Conservation (phyloP, 1,284 basidiomycete genomes). For the Sanghuangporus sanghuang region DNA sequence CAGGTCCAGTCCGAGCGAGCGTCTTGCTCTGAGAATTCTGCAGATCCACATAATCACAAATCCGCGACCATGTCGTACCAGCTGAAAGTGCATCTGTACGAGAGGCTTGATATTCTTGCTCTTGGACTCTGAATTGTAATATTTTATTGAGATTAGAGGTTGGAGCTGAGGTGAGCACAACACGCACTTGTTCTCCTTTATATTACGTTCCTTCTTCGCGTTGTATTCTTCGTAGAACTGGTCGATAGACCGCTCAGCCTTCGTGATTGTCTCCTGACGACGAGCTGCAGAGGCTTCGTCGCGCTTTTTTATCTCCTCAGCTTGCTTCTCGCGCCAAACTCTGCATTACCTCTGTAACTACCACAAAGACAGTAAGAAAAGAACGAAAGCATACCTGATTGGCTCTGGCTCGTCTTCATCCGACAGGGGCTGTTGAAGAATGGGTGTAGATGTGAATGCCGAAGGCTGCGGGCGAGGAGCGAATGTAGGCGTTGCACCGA, state of each 20-base stretch:
- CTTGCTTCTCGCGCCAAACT: conserved; percentile 86
- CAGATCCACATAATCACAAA: conserved; percentile 82
- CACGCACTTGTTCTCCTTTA: conserved; percentile 92
- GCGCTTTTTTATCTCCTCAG: conserved; percentile 75
- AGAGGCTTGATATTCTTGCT: conserved; percentile 74
- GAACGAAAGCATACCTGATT: conserved; percentile 56
- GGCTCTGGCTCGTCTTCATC: conserved; percentile 86
- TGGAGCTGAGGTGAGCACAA: neutral
- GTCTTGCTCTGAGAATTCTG: conserved; percentile 98
- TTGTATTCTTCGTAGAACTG: conserved; percentile 96
- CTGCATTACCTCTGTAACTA: conserved; percentile 34
- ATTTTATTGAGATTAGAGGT: neutral
- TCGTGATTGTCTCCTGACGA: conserved; percentile 82
- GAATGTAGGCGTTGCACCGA: conserved; percentile 48
- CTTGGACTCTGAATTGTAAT: conserved; percentile 64
- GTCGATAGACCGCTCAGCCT: conserved; percentile 92
- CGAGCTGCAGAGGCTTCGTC: conserved; percentile 77
- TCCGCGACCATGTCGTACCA: conserved; percentile 96
- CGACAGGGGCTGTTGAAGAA: conserved; percentile 56
- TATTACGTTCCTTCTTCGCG: conserved; percentile 87
- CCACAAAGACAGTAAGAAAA: neutral
- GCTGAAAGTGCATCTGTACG: conserved; percentile 76
- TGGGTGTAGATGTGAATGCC: conserved; percentile 63
- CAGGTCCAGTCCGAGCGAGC: conserved; percentile 80
- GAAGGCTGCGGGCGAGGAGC: conserved; percentile 73